Conservation (phyloP, 2,329 filamentous ascomycete species). For the Exophiala mesophila region DNA sequence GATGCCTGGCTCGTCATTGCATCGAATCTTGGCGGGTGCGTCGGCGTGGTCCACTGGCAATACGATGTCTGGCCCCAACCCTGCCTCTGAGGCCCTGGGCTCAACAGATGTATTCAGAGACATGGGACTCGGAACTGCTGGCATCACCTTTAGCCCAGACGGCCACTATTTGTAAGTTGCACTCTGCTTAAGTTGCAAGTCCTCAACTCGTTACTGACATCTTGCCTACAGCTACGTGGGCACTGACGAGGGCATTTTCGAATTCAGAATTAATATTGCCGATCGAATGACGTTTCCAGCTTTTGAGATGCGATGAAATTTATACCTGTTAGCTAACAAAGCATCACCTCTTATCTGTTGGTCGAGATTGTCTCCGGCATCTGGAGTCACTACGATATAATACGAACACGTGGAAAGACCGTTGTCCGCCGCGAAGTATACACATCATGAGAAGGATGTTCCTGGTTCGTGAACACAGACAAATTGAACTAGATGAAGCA, state of each 20-base stretch:
- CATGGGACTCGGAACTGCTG: slow-evolving; percentile 40
- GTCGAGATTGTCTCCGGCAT: too few species aligned
- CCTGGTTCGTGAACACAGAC: too few species aligned
- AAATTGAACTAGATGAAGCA: too few species aligned
- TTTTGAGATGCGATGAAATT: slow-evolving; percentile 39
- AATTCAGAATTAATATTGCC: slow-evolving; percentile 42
- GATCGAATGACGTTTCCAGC: slow-evolving; percentile 46
- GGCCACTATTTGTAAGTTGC: slow-evolving; percentile 45
- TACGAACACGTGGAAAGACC: too few species aligned
- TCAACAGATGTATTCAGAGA: slow-evolving; percentile 35
- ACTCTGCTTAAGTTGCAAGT: too few species aligned
- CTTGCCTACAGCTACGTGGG: slow-evolving; percentile 38
- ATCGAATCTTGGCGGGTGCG: slow-evolving; percentile 33
- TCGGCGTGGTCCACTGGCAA: slow-evolving; percentile 17
- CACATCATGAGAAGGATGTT: too few species aligned
- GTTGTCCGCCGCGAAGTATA: too few species aligned
- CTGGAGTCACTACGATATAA: too few species aligned
- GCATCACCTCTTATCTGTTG: too few species aligned
- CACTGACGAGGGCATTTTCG: slow-evolving; percentile 46
- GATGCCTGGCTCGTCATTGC: slow-evolving; percentile 25
- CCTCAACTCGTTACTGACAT: too few species aligned
- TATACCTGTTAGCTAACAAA: too few species aligned
- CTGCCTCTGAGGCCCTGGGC: neutral
- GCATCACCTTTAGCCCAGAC: slow-evolving; percentile 45
- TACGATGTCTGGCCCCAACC: too few species aligned